phyloP scores from a whole-genome alignment of 495 filamentous ascomycete genomes.

The Penicillium dipodomyicola region DNA sequence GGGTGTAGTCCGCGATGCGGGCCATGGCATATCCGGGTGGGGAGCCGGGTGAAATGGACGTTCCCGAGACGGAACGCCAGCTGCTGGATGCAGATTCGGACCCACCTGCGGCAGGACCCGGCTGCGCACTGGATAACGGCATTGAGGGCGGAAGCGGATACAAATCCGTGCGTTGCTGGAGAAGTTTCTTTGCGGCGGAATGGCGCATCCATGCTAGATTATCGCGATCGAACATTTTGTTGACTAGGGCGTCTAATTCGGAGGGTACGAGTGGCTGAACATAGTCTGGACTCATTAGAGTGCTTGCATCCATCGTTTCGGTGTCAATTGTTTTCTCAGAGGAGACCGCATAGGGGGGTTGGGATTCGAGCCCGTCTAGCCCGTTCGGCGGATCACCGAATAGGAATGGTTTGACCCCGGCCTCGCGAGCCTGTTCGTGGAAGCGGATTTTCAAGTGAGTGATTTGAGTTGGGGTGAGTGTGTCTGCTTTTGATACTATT shows the following conservation, averaged over 20 bases:
- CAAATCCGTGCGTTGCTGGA: slow-evolving; percentile 56
- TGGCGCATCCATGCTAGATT: slow-evolving; percentile 86
- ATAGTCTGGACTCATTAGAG: slow-evolving; percentile 93
- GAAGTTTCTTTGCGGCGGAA: slow-evolving; percentile 79
- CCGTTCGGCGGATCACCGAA: slow-evolving; percentile 50
- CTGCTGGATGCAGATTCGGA: not conserved
- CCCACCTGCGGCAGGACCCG: slow-evolving; percentile 9
- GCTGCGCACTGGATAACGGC: slow-evolving; percentile 14
- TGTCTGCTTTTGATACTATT: slow-evolving; percentile 76
- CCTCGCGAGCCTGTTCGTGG: slow-evolving; percentile 54
- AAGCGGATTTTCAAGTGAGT: slow-evolving; percentile 55
- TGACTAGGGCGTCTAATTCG: slow-evolving; percentile 69
- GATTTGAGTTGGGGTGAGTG: slow-evolving; percentile 59
- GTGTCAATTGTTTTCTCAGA: slow-evolving; percentile 72
- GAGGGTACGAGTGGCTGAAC: slow-evolving; percentile 77
- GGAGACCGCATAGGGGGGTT: slow-evolving; percentile 73
- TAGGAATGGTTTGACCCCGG: slow-evolving; percentile 65
- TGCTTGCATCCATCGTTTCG: slow-evolving; percentile 91
- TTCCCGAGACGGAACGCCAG: slow-evolving; percentile 12
- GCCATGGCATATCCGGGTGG: slow-evolving; percentile 66
- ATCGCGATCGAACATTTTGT: slow-evolving; percentile 72
- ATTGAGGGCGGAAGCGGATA: slow-evolving; percentile 3
- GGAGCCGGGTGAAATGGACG: slow-evolving; percentile 27
- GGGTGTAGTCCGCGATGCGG: slow-evolving; percentile 66
- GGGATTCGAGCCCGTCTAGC: slow-evolving; percentile 23